phyloP scores from a whole-genome alignment of 2,329 filamentous ascomycete genomes.

The Neophaeococcomyces mojaviensis region DNA sequence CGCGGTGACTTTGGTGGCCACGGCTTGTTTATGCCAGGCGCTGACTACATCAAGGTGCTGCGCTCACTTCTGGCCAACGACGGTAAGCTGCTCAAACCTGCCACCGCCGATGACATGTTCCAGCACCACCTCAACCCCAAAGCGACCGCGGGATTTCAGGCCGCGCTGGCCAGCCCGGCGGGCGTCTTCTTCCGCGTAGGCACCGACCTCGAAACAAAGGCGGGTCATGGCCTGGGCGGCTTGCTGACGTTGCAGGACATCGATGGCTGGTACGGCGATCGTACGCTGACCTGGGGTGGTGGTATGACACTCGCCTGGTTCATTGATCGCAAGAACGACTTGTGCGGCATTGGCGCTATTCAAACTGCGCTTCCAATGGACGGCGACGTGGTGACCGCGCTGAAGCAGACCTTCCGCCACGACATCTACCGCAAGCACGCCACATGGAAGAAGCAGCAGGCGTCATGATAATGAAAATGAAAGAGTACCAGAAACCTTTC shows the following conservation, averaged over 20 bases:
- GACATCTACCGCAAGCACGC: constrained; percentile 36
- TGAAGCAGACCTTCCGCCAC: constrained; percentile 39
- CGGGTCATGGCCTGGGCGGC: constrained; percentile 38
- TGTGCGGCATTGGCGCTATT: constrained; percentile 38
- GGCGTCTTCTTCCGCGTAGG: constrained; percentile 34
- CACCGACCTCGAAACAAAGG: constrained; percentile 26
- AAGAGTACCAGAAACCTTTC: too few species aligned
- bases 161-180: constrained; percentile 26
- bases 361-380: constrained; percentile 34
- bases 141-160: constrained; percentile 24
- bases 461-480: too few species aligned
- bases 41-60: constrained; percentile 28
- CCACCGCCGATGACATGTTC: constrained; percentile 19
- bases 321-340: constrained; percentile 40
- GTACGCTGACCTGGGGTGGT: constrained; percentile 42
- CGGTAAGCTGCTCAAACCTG: constrained; percentile 25
- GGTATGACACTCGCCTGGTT: constrained; percentile 43
- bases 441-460: constrained; percentile 27
- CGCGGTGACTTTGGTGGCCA: constrained; percentile 40
- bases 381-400: constrained; percentile 15
- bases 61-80: constrained; percentile 27
- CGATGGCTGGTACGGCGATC: constrained; percentile 38
- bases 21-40: constrained; percentile 32
- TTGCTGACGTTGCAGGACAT: constrained; percentile 35
- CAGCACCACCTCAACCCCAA: constrained; percentile 19